phyloP scores from a whole-genome alignment of 2,329 filamentous ascomycete species.

The Cladosporium velox region DNA sequence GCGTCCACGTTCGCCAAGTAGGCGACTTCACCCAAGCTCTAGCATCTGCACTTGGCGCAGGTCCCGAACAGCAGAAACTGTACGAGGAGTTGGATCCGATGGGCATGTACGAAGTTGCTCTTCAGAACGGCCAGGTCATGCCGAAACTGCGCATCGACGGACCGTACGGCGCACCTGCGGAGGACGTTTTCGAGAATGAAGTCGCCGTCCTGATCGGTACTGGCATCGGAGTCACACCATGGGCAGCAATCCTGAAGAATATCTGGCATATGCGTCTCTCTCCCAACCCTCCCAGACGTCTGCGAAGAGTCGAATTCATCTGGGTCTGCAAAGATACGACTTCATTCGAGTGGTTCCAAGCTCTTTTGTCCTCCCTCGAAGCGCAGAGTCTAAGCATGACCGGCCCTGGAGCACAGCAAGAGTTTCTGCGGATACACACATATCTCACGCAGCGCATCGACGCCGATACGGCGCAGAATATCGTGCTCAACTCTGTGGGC shows the following conservation, averaged over 20 bases:
- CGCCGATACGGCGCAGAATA: conserved; percentile 90
- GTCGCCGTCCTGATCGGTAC: conserved; percentile 84
- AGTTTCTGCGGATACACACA: conserved; percentile 97
- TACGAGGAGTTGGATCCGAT: conserved; percentile 88
- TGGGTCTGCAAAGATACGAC: conserved; percentile 96
- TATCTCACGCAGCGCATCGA: conserved; percentile 95
- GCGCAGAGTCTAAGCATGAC: conserved; percentile 71
- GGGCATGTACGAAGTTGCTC: conserved; percentile 97
- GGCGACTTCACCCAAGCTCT: conserved; percentile 94
- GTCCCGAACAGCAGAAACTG: conserved; percentile 80
- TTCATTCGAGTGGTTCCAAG: conserved; percentile 99
- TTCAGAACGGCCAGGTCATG: conserved; percentile 92
- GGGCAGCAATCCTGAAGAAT: conserved; percentile 89
- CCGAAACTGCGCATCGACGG: conserved; percentile 87
- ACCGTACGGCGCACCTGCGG: conserved; percentile 92
- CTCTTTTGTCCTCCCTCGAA: conserved; percentile 86
- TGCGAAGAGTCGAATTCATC: conserved; percentile 96
- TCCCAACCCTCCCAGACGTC: conserved; percentile 83
- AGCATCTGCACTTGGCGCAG: conserved; percentile 93
- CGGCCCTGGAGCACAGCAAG: conserved; percentile 58
- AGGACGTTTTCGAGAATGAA: conserved; percentile 95
- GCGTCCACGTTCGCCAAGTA: conserved; percentile 91
- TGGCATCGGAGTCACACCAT: conserved; percentile 84
- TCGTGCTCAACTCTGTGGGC: conserved; percentile 93
- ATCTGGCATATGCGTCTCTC: conserved; percentile 95